Evolutionary conservation across 2,329 filamentous ascomycete species (phyloP).

Genomic region (Elsinoe perseae): DNA sequence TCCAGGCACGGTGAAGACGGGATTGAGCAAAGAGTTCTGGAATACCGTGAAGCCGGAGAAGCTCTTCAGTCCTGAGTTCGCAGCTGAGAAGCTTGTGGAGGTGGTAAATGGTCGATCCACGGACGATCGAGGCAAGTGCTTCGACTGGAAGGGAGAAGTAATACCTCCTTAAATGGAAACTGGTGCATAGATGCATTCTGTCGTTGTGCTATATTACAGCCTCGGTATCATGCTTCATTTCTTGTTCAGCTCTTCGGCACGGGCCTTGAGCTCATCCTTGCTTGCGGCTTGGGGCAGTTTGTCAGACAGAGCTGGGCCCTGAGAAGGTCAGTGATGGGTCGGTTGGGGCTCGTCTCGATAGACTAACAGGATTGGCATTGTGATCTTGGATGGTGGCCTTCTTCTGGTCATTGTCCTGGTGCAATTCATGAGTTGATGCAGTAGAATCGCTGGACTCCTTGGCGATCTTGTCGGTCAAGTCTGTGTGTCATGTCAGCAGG

Average conservation of each 20-base stretch:
- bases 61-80: conserved; percentile 59
- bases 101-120: conserved; percentile 46
- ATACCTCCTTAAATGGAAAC: conserved; percentile 42
- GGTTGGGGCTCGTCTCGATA: background rate
- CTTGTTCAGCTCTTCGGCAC: conserved; percentile 45
- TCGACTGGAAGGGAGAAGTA: conserved; percentile 63
- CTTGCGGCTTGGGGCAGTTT: conserved; percentile 38
- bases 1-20: conserved; percentile 73
- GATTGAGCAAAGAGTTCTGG: conserved; percentile 67
- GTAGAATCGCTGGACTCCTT: conserved; percentile 38
- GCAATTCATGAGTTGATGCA: conserved; percentile 31
- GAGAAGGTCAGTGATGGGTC: conserved; percentile 5
- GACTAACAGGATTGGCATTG: conserved; percentile 35
- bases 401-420: conserved; percentile 30
- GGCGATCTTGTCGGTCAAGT: conserved; percentile 39
- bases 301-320: conserved; percentile 41
- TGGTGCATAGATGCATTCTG: conserved; percentile 6
- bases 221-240: conserved; percentile 22
- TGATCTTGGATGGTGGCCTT: conserved; percentile 34
- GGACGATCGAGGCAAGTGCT: conserved; percentile 54
- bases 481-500: conserved; percentile 22
- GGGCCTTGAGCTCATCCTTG: conserved; percentile 44
- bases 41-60: conserved; percentile 51
- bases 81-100: conserved; percentile 56
- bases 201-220: conserved; percentile 10